Evolutionary conservation across 805 yeast species (phyloP).

Genomic region (Saturnispora silvae): DNA sequence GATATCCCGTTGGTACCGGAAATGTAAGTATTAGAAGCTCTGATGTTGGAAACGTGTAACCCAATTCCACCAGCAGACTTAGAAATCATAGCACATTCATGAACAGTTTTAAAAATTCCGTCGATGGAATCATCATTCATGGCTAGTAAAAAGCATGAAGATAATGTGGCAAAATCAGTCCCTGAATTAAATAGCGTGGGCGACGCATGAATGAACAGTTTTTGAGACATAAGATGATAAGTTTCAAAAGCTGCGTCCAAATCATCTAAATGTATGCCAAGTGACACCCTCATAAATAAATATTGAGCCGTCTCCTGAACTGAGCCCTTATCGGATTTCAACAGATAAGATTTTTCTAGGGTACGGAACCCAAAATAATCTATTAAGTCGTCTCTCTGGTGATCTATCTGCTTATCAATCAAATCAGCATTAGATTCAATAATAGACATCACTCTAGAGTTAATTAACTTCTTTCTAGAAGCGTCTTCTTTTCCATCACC

Average conservation of each 20-base stretch:
- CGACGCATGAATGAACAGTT: constrained; percentile 87
- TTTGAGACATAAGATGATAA: constrained; percentile 75
- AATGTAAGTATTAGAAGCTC: constrained; percentile 79
- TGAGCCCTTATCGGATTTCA: constrained; percentile 49
- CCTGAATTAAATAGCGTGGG: constrained; percentile 95
- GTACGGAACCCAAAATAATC: constrained; percentile 89
- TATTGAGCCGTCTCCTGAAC: constrained; percentile 91
- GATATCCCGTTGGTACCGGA: constrained; percentile 91
- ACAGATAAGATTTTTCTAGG: constrained; percentile 75
- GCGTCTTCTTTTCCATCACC: constrained; percentile 28
- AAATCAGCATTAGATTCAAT: constrained; percentile 49
- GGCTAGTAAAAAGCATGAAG: constrained; percentile 86
- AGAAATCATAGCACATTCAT: constrained; percentile 81
- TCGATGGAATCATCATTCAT: constrained; percentile 94
- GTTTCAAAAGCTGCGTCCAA: constrained; percentile 64
- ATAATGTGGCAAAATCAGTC: constrained; percentile 71
- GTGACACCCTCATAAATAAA: constrained; percentile 79
- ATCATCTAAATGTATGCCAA: constrained; percentile 76
- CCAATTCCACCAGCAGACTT: constrained; percentile 97
- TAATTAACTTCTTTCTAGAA: constrained; percentile 2
- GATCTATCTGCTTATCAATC: constrained; percentile 59
- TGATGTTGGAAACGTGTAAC: constrained; percentile 74
- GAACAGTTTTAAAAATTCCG: constrained; percentile 84
- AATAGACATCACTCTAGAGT: constrained; percentile 31
- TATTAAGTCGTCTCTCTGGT: constrained; percentile 64